phyloP scores from a whole-genome alignment of 805 yeast species.

The Sugiyamaella smithiae region DNA sequence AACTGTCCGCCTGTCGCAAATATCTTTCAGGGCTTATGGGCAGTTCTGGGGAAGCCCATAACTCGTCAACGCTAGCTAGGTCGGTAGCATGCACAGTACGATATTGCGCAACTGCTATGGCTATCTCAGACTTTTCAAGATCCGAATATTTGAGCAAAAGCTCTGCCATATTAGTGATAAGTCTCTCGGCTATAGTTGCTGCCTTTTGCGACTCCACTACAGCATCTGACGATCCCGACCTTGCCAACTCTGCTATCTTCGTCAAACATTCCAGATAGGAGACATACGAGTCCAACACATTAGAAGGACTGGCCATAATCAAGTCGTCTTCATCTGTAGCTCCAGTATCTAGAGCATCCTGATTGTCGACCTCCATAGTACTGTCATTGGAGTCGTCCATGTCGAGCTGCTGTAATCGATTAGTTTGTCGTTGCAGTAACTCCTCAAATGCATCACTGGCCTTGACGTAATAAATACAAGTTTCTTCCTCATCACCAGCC shows the following conservation, averaged over 20 bases:
- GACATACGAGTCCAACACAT: slow-evolving; percentile 13
- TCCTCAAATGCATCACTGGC: slow-evolving; percentile 22
- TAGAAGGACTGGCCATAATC: slow-evolving; percentile 4
- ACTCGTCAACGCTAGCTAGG: not conserved
- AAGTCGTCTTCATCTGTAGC: slow-evolving; percentile 7
- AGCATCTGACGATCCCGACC: not conserved
- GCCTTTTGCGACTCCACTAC: not conserved
- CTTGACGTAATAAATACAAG: slow-evolving; percentile 6
- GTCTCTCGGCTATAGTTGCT: not conserved
- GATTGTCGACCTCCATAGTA: slow-evolving; percentile 7
- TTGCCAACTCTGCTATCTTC: not conserved
- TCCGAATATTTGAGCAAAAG: not conserved
- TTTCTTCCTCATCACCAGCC: slow-evolving; percentile 23
- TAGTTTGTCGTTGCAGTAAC: slow-evolving; percentile 18
- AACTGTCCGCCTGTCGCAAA: slow-evolving; percentile 29
- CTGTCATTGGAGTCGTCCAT: not conserved
- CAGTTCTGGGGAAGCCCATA: slow-evolving; percentile 13
- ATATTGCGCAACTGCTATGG: slow-evolving; percentile 16
- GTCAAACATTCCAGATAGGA: slow-evolving; percentile 13
- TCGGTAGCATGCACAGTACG: not conserved
- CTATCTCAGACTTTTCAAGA: slow-evolving; percentile 8
- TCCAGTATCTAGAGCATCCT: not conserved
- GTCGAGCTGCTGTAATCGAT: slow-evolving; percentile 12
- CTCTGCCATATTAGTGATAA: not conserved
- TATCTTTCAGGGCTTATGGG: slow-evolving; percentile 20